phyloP scores from a whole-genome alignment of 352 stramenopile genomes.

The Pythium monospermum region DNA sequence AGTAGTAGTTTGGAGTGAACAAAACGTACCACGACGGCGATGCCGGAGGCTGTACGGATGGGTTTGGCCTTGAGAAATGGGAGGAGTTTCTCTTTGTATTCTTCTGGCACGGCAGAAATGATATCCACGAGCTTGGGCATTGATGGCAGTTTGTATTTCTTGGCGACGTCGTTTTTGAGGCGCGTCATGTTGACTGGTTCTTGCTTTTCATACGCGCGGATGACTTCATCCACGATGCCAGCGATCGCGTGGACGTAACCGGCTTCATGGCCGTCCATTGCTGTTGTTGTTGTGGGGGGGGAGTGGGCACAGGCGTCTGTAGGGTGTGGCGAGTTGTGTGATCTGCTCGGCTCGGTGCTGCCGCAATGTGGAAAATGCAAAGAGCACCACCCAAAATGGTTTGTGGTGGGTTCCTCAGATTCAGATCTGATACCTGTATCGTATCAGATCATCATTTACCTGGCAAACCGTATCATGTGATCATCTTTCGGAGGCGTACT shows the following conservation, averaged over 20 bases:
- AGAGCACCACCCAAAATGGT: conserved; percentile 3
- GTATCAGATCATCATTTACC: no score
- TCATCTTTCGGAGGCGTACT: no score
- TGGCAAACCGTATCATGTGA: no score
- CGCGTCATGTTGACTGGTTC: conserved; percentile 92
- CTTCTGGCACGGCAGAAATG: conserved; percentile 90
- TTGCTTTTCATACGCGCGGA: conserved; percentile 87
- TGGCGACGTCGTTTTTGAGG: conserved; percentile 89
- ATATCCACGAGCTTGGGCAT: conserved; percentile 96
- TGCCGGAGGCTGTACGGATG: conserved; percentile 92
- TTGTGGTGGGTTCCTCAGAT: no score
- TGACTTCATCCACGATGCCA: conserved; percentile 90
- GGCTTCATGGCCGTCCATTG: conserved; percentile 22
- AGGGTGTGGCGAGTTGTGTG: no score
- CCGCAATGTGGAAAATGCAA: not conserved
- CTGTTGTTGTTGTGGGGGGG: not conserved
- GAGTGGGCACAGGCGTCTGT: no score
- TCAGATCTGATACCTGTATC: no score
- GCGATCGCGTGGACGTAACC: conserved; percentile 81
- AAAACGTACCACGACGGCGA: conserved; percentile 88
- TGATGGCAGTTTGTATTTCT: conserved; percentile 88
- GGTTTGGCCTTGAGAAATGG: conserved; percentile 94
- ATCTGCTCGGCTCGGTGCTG: no score
- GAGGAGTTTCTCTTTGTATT: conserved; percentile 90
- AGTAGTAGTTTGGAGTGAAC: no score